Conservation (phyloP, 2,329 filamentous ascomycete genomes). For the Salinomyces thailandicus region DNA sequence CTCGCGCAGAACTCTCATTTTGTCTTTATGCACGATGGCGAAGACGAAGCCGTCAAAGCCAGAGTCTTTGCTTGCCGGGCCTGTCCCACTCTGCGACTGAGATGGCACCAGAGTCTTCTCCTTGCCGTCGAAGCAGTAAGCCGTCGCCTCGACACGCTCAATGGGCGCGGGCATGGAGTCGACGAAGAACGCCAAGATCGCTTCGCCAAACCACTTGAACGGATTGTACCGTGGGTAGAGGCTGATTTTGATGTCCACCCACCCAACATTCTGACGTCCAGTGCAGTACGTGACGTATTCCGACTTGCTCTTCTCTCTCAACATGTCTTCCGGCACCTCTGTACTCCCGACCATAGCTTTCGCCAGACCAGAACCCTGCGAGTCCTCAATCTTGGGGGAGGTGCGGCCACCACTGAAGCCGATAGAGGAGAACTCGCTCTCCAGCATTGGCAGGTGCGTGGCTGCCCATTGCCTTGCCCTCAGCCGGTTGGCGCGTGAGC, state of each 20-base stretch:
- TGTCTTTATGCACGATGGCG: constrained; percentile 88
- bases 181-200: constrained; percentile 61
- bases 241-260: constrained; percentile 72
- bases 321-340: constrained; percentile 46
- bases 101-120: constrained; percentile 65
- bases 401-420: constrained; percentile 56
- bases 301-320: constrained; percentile 80
- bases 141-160: constrained; percentile 65
- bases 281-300: constrained; percentile 83
- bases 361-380: constrained; percentile 25
- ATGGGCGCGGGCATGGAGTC: constrained; percentile 60
- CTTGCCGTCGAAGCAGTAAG: constrained; percentile 87
- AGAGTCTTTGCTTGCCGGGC: constrained; percentile 43
- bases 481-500: constrained; percentile 65
- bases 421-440: constrained; percentile 75
- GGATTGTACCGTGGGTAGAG: constrained; percentile 85
- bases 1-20: constrained; percentile 80
- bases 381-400: constrained; percentile 25
- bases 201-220: constrained; percentile 54
- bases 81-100: constrained; percentile 47
- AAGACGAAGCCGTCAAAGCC: constrained; percentile 85
- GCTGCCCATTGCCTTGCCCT: constrained; percentile 73
- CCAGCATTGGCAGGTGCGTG: constrained; percentile 60
- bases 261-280: constrained; percentile 85
- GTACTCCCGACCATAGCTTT: constrained; percentile 28